Conservation (phyloP, 345 rosid genomes). For the Gossypioides kirkii region DNA sequence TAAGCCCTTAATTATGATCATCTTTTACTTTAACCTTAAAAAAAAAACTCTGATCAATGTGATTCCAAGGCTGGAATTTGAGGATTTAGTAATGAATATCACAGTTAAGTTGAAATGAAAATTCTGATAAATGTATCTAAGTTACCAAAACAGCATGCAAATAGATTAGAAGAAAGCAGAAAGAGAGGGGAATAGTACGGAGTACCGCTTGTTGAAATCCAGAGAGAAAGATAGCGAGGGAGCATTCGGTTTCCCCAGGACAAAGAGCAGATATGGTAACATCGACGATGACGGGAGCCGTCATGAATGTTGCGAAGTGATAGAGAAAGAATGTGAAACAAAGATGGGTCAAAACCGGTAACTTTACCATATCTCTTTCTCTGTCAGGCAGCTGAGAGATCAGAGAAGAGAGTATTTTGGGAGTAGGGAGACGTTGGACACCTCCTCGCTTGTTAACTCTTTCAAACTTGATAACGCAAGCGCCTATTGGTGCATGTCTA, state of each 20-base stretch:
- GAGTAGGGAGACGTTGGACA: not conserved
- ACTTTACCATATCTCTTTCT: slow-evolving; percentile 18
- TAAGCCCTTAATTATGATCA: not conserved
- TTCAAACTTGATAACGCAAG: not conserved
- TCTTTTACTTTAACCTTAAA: not conserved
- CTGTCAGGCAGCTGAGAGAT: not conserved
- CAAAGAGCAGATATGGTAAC: slow-evolving; percentile 42
- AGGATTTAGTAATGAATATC: not conserved
- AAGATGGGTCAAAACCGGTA: slow-evolving; percentile 25
- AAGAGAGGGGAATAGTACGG: not conserved
- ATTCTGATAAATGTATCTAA: too few relatives aligned
- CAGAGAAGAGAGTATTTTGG: not conserved
- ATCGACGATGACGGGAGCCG: slow-evolving; percentile 35
- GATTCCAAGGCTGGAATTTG: not conserved
- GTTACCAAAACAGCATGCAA: not conserved
- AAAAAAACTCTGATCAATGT: not conserved
- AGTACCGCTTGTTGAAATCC: slow-evolving; percentile 43
- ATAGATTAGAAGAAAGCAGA: not conserved
- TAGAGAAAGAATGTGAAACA: slow-evolving; percentile 28
- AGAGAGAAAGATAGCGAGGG: slow-evolving; percentile 31
- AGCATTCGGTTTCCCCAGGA: slow-evolving; percentile 36
- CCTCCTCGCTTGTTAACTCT: not conserved
- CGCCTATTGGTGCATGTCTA: not conserved
- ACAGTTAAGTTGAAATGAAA: not conserved
- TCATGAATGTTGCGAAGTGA: slow-evolving; percentile 28